phyloP scores from a whole-genome alignment of 306 rosid genomes.

The Cucumis melo region DNA sequence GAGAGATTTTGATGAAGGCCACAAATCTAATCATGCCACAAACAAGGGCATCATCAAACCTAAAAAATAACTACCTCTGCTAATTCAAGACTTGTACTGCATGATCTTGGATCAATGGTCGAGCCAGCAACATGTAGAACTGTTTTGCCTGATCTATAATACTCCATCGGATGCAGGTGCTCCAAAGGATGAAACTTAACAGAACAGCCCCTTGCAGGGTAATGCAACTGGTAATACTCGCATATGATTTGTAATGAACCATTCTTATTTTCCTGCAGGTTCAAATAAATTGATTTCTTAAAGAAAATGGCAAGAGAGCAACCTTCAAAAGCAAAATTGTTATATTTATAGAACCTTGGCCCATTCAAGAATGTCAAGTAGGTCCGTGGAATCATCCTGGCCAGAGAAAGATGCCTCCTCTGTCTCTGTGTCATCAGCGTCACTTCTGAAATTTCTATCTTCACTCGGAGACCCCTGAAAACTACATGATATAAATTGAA shows the following conservation, averaged over 20 bases:
- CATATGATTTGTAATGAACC: conserved; percentile 77
- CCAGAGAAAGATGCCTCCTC: conserved; percentile 92
- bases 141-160: conserved; percentile 37
- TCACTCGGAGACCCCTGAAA: conserved; percentile 96
- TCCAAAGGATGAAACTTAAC: conserved; percentile 65
- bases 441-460: conserved; percentile 86
- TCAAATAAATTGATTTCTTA: not conserved
- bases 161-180: conserved; percentile 49
- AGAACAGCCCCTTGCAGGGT: conserved; percentile 53
- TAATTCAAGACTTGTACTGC: conserved; percentile 41
- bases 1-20: not conserved
- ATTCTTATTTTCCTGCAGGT: conserved; percentile 48
- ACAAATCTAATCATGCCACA: conserved; percentile 5
- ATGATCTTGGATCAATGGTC: conserved; percentile 57
- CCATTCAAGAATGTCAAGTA: conserved; percentile 82
- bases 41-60: not conserved
- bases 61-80: conserved; percentile 41
- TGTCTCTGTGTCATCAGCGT: conserved; percentile 81
- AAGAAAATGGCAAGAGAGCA: not conserved
- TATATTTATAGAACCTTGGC: conserved; percentile 57
- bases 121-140: conserved; percentile 39
- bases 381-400: conserved; percentile 82
- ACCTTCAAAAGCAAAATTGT: not conserved
- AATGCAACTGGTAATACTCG: conserved; percentile 43
- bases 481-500: conserved; percentile 33